Percentiles rank a stretch among this genome's conserved stretches.
Conservation (phyloP, 371 early-diverging fungal species). For the Actinomortierella wolfii region DNA sequence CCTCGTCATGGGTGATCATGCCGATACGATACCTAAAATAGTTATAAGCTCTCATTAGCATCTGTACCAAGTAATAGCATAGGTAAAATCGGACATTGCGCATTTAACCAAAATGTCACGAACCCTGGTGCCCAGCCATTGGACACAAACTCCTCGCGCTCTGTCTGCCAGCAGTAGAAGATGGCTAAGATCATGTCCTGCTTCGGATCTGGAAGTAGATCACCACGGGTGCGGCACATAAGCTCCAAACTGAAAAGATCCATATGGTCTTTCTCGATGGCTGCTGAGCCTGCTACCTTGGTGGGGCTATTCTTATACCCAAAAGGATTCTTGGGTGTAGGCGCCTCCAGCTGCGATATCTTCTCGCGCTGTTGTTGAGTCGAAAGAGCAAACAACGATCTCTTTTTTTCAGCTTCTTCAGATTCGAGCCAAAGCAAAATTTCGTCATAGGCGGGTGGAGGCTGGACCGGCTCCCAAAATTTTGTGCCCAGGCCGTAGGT, state of each 20-base stretch:
- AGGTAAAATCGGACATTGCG: too few species aligned
- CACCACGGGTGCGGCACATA: constrained; percentile 31
- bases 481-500: constrained; percentile 7
- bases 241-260: constrained; percentile 48
- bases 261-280: constrained; percentile 49
- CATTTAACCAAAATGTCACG: too few species aligned
- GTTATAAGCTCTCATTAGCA: too few species aligned
- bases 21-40: constrained; percentile 21
- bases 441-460: constrained; percentile 13
- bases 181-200: constrained; percentile 38
- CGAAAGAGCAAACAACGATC: constrained; percentile 6
- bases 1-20: constrained; percentile 19
- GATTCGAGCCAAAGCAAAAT: constrained; percentile 20
- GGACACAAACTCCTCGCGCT: constrained; percentile 21
- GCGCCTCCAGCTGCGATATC: constrained; percentile 57
- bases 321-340: constrained; percentile 60
- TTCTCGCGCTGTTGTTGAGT: constrained; percentile 24
- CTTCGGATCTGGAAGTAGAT: constrained; percentile 44
- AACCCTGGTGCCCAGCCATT: constrained; percentile 47
- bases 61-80: too few species aligned
- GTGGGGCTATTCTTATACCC: constrained; percentile 65
- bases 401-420: constrained; percentile 11
- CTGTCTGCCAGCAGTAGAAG: constrained; percentile 42
- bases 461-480: constrained; percentile 28
- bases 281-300: constrained; percentile 39